Base-by-base conservation (phyloP, 495 filamentous ascomycete species). In the Stereocaulon alpinum region DNA sequence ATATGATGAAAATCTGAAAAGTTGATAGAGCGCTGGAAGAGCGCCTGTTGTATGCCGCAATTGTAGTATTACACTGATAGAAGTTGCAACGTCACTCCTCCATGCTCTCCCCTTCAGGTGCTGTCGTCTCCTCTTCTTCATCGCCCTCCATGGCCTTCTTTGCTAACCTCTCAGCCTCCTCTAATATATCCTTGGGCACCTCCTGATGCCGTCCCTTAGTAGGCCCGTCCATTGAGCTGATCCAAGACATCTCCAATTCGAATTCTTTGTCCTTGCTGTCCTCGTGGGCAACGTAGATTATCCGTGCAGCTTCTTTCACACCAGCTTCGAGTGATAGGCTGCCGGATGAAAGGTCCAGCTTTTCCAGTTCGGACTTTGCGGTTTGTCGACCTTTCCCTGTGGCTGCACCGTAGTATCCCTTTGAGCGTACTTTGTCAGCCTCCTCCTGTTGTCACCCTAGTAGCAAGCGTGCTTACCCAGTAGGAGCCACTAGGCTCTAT, bases 191-290 rank as follows among this genome's bases (percentile, higher is more conserved):
- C 75, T 86, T 89, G 58, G 93, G 93, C 45, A 98, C 93, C 70
- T 91, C 89, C 72, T 89, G 81, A 68, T 98, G 93, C 61, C 80
- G 82, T 53, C 91, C 91, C 73, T 92, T 90, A 41, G 91, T 94
- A n/a, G 89, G 87, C 15, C 89, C 89, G 47, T 86, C 82, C 45
- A 81, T 66, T 22, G 79, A 82, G 72, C 88, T 94, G 64, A 97
- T 85, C 93, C 93, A 98, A 62, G 87, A 91, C 93, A 98, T 95
- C 78, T 98, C 93, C 40, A 98, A 76, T 80, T 98, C 94, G 65
- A 97, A 97, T 37, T 98, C 94, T 77, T 97, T 98, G 73, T 98
- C 93, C 70, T 88, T 87, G 80, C 88, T 95, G 68, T 98, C 93
- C 69, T 95, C 91, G 70, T 98, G 93, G 51, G 93, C 90, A 53